These are phyloP conservation scores for Suillus variegatus DNA, from an alignment of 768 basidiomycete genomes.

Conservation along the genomic window DNA sequence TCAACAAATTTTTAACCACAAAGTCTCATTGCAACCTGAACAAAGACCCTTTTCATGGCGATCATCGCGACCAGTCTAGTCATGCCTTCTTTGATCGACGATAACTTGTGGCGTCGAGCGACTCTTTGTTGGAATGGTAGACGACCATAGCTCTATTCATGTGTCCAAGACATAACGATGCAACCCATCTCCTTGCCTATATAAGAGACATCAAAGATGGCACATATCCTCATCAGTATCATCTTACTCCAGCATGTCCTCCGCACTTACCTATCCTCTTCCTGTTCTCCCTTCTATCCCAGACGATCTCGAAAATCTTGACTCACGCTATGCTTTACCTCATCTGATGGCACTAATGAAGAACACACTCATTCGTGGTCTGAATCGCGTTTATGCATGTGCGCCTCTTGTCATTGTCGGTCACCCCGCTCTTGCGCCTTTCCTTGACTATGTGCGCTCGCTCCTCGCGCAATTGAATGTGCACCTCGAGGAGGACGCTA, in stretches of 20 bases:
- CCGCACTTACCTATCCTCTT: constrained; percentile 8
- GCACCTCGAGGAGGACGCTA: constrained; percentile 9
- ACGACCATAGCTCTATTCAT: not conserved
- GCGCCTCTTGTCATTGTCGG: constrained; percentile 3
- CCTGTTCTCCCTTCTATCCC: constrained; percentile 8
- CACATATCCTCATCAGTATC: not conserved
- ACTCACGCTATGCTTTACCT: constrained; percentile 7
- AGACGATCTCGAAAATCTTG: constrained; percentile 7
- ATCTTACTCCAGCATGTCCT: not conserved
- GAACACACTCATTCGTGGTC: constrained; percentile 12
- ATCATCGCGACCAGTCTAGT: not conserved
- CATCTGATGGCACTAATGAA: constrained; percentile 13
- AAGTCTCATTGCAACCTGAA: not conserved
- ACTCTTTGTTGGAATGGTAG: not conserved
- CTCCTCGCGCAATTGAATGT: not conserved
- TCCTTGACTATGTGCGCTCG: constrained; percentile 9
- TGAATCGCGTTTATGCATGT: constrained; percentile 7
- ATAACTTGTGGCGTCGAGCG: not conserved
- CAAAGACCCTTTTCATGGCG: not conserved
- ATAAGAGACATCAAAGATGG: not conserved
- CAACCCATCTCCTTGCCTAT: not conserved
- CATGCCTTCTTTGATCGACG: not conserved
- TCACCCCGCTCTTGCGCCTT: not conserved
- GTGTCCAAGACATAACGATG: not conserved
- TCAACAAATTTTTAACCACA: not conserved